phyloP scores from a whole-genome alignment of 1,139 yeast genomes.

The Kurtzmaniella quercitrusa region DNA sequence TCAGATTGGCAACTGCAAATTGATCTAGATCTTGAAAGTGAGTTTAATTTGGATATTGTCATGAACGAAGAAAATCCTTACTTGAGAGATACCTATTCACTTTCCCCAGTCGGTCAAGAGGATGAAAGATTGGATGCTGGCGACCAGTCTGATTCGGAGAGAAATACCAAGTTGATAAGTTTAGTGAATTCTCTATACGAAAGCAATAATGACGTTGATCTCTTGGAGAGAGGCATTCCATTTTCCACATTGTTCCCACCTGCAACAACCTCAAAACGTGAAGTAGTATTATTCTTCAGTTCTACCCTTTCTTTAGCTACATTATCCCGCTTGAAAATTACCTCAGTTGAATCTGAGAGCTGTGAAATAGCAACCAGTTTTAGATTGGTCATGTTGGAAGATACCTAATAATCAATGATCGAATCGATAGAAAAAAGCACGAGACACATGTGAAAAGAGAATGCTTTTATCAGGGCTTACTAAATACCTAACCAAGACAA shows the following conservation, averaged over 20 bases:
- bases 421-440: too few species aligned
- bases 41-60: neutral
- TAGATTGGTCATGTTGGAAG: neutral
- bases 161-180: neutral
- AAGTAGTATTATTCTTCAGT: neutral
- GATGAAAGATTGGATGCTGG: neutral
- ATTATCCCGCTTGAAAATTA: neutral
- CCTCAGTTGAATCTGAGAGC: neutral
- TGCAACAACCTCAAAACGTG: neutral
- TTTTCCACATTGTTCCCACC: neutral
- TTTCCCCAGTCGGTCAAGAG: neutral
- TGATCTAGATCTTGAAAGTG: neutral
- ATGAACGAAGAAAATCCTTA: neutral
- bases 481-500: too few species aligned
- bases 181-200: too few species aligned
- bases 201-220: too few species aligned
- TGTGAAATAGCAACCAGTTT: neutral
- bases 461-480: too few species aligned
- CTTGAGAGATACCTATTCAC: neutral
- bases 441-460: too few species aligned
- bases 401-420: too few species aligned
- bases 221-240: neutral
- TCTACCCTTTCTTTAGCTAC: neutral
- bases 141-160: neutral
- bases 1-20: neutral